Evolutionary conservation across 139 green algal genomes (phyloP).

Genomic region (Spirogloea muscicola): DNA sequence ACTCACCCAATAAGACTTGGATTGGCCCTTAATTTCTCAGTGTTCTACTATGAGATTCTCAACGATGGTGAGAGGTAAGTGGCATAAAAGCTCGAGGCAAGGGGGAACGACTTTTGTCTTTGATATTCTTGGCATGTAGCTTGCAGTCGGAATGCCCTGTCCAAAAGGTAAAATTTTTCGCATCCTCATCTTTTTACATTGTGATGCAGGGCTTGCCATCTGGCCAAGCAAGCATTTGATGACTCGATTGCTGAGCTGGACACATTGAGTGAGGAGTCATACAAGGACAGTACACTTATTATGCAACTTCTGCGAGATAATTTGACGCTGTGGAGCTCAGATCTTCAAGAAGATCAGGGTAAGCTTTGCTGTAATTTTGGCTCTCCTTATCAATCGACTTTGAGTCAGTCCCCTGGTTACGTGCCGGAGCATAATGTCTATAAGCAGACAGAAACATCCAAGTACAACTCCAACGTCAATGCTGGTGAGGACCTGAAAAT

Average conservation of each 20-base stretch:
- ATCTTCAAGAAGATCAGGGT: slow-evolving; percentile 46
- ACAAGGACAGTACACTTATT: slow-evolving; percentile 59
- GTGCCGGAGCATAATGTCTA: too few relatives aligned
- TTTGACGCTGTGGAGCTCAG: slow-evolving; percentile 54
- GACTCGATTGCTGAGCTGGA: slow-evolving; percentile 52
- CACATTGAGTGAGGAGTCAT: slow-evolving; percentile 50
- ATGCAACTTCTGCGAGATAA: slow-evolving; percentile 56
- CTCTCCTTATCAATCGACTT: too few relatives aligned
- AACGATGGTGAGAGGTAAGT: neutral
- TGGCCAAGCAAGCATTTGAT: slow-evolving; percentile 55
- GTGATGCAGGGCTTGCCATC: slow-evolving; percentile 40
- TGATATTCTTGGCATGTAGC: too few relatives aligned
- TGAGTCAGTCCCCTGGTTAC: too few relatives aligned
- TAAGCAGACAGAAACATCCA: too few relatives aligned
- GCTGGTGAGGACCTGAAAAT: too few relatives aligned
- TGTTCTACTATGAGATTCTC: neutral
- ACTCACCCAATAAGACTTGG: slow-evolving; percentile 48
- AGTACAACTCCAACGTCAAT: too few relatives aligned
- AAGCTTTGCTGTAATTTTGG: slow-evolving; percentile 11
- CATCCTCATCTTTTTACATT: neutral
- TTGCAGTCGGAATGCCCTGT: neutral
- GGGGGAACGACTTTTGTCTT: too few relatives aligned
- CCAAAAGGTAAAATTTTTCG: neutral
- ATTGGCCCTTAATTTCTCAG: neutral
- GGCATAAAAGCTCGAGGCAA: too few relatives aligned